These are phyloP conservation scores for Sporothrix inflata DNA, from an alignment of 2,329 filamentous ascomycete species.

Conservation along the genomic window DNA sequence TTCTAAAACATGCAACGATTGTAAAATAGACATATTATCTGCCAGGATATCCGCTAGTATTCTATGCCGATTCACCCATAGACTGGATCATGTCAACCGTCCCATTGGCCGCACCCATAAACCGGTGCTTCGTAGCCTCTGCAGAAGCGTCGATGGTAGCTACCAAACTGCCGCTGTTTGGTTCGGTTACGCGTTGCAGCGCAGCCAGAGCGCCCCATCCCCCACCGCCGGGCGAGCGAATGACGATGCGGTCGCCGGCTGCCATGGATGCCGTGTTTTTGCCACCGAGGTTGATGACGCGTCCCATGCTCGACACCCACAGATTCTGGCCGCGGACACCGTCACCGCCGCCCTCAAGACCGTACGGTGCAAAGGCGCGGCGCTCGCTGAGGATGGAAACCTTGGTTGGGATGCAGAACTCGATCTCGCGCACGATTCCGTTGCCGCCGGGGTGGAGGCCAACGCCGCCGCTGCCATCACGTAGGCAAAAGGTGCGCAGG, in stretches of 20 bases:
- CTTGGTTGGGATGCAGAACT: conserved; percentile 36
- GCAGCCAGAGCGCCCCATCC: conserved; percentile 53
- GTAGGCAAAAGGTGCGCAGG: conserved; percentile 40
- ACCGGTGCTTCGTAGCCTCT: too few species aligned
- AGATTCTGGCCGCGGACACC: too few species aligned
- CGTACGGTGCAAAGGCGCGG: conserved; percentile 29
- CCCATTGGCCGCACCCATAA: too few species aligned
- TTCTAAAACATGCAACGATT: too few species aligned
- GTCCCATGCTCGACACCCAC: conserved; percentile 29
- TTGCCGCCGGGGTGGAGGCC: conserved; percentile 42
- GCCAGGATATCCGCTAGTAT: too few species aligned
- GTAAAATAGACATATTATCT: too few species aligned
- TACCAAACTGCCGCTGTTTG: too few species aligned
- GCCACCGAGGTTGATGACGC: conserved; percentile 57
- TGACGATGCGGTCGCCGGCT: conserved; percentile 63
- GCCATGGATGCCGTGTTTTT: conserved; percentile 62
- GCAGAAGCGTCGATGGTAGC: too few species aligned
- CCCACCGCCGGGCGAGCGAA: conserved; percentile 65
- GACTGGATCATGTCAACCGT: too few species aligned
- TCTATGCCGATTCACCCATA: too few species aligned
- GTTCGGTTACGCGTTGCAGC: too few species aligned
- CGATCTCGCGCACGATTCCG: conserved; percentile 43
- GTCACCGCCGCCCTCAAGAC: too few species aligned
- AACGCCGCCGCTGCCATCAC: conserved; percentile 38
- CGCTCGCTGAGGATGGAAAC: conserved; percentile 37